Conservation (phyloP, 805 yeast genomes). For the Starmerella apicola region DNA sequence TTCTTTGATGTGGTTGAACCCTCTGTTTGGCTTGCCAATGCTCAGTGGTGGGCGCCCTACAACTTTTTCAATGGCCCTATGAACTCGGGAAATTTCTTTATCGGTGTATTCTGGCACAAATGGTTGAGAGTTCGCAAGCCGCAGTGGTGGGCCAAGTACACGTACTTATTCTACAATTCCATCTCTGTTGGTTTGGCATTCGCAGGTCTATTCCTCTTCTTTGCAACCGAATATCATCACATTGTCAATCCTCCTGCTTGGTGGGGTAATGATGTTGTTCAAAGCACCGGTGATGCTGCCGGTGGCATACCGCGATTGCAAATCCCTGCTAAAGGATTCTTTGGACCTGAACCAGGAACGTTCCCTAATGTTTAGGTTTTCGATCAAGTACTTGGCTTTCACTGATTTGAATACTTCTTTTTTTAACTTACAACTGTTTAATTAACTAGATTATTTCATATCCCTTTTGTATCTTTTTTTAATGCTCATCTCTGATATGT, state of each 20-base stretch:
- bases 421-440: too few relatives aligned
- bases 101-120: slow-evolving; percentile 35
- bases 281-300: neutral
- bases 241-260: slow-evolving; percentile 33
- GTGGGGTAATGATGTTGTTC: slow-evolving; percentile 40
- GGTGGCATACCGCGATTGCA: slow-evolving; percentile 1
- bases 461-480: too few relatives aligned
- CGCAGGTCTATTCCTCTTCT: slow-evolving; percentile 35
- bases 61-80: slow-evolving; percentile 29
- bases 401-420: too few relatives aligned
- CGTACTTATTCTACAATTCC: slow-evolving; percentile 38
- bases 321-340: slow-evolving; percentile 4
- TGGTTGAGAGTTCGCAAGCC: slow-evolving; percentile 32
- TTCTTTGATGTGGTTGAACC: slow-evolving; percentile 9
- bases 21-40: slow-evolving; percentile 12
- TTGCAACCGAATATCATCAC: slow-evolving; percentile 29
- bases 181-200: slow-evolving; percentile 40
- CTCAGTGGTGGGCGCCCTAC: slow-evolving; percentile 31
- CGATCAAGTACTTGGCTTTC: too few relatives aligned
- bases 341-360: slow-evolving; percentile 10
- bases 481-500: too few relatives aligned
- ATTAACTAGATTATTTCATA: too few relatives aligned
- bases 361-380: too few relatives aligned
- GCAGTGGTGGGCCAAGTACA: slow-evolving; percentile 43
- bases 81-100: slow-evolving; percentile 31